Percentiles rank a stretch among this genome's conserved stretches.
Evolutionary conservation across 805 yeast species (phyloP).

Genomic region (Kazachstania africana): DNA sequence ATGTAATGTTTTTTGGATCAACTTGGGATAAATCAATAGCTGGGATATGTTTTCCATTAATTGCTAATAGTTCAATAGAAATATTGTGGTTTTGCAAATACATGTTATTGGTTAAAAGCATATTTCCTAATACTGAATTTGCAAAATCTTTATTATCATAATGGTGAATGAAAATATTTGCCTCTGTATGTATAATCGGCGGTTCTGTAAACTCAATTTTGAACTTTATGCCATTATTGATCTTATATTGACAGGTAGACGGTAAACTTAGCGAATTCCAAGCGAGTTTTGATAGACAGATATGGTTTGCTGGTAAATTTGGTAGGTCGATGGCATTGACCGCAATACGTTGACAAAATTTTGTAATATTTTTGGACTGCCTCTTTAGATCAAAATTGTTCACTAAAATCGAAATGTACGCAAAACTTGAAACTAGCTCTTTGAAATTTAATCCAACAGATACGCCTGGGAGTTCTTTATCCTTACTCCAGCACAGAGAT

Average conservation of each 20-base stretch:
- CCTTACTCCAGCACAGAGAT: slow-evolving; percentile 2
- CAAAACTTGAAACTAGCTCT: slow-evolving; percentile 11
- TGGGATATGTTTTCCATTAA: slow-evolving; percentile 1
- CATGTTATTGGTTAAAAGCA: slow-evolving; percentile 10
- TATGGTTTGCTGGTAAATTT: slow-evolving; percentile 8
- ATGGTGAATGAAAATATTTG: slow-evolving; percentile 16
- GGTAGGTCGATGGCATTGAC: not conserved
- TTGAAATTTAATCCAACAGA: slow-evolving; percentile 2
- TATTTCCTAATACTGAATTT: not conserved
- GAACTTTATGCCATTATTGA: slow-evolving; percentile 23
- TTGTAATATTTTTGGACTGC: not conserved
- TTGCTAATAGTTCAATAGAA: slow-evolving; percentile 7
- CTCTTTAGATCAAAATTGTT: slow-evolving; percentile 7
- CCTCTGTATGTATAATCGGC: slow-evolving; percentile 21
- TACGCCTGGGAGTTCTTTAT: not conserved
- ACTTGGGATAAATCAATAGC: not conserved
- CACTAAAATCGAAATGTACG: slow-evolving; percentile 21
- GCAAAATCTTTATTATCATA: not conserved
- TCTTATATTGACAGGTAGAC: slow-evolving; percentile 15
- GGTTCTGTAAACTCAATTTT: slow-evolving; percentile 29
- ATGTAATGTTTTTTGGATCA: not conserved
- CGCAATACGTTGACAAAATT: slow-evolving; percentile 1
- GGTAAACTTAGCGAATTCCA: slow-evolving; percentile 34
- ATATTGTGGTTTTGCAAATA: slow-evolving; percentile 5
- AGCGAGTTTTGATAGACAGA: slow-evolving; percentile 38